Percentiles rank a stretch among this genome's conserved stretches.
phyloP scores from a whole-genome alignment of 352 stramenopile genomes.

The Pythium scleroteichum region DNA sequence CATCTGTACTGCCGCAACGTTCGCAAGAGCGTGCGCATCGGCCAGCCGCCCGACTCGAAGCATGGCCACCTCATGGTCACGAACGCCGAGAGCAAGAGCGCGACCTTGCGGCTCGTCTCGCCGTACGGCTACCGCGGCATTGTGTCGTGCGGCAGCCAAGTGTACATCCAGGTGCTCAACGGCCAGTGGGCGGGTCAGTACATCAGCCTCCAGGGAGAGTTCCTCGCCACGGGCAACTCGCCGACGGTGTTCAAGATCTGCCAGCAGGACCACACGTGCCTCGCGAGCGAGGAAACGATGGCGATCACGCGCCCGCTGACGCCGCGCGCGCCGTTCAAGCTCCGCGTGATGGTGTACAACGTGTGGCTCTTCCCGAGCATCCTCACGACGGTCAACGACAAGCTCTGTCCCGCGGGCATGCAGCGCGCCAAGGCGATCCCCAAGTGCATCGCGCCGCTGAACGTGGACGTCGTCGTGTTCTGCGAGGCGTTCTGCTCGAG shows the following conservation, averaged over 20 bases:
- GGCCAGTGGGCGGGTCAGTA: constrained; percentile 50
- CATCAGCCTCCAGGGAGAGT: constrained; percentile 50
- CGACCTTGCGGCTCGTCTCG: constrained; percentile 54
- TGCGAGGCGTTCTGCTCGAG: constrained; percentile 64
- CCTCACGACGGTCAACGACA: constrained; percentile 60
- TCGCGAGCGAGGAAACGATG: constrained; percentile 30
- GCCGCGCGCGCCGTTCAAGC: constrained; percentile 30
- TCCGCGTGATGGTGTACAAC: constrained; percentile 74
- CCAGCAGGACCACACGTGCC: constrained; percentile 30
- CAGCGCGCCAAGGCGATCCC: constrained; percentile 60
- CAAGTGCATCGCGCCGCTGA: constrained; percentile 33
- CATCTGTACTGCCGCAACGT: constrained; percentile 51
- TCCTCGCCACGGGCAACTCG: constrained; percentile 49
- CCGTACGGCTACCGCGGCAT: constrained; percentile 41
- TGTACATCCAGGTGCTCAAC: constrained; percentile 56
- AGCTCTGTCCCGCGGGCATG: constrained; percentile 52
- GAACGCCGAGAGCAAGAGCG: constrained; percentile 30
- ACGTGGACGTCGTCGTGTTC: constrained; percentile 70
- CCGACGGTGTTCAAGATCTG: constrained; percentile 47
- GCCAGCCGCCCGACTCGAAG: constrained; percentile 49
- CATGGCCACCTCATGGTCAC: constrained; percentile 54
- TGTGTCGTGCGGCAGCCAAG: constrained; percentile 51
- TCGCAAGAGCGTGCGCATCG: constrained; percentile 48
- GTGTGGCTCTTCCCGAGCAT: constrained; percentile 70
- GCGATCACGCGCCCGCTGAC: constrained; percentile 8